These are phyloP conservation scores for Aphanocladium album DNA, from an alignment of 2,329 filamentous ascomycete species.

Conservation along the genomic window DNA sequence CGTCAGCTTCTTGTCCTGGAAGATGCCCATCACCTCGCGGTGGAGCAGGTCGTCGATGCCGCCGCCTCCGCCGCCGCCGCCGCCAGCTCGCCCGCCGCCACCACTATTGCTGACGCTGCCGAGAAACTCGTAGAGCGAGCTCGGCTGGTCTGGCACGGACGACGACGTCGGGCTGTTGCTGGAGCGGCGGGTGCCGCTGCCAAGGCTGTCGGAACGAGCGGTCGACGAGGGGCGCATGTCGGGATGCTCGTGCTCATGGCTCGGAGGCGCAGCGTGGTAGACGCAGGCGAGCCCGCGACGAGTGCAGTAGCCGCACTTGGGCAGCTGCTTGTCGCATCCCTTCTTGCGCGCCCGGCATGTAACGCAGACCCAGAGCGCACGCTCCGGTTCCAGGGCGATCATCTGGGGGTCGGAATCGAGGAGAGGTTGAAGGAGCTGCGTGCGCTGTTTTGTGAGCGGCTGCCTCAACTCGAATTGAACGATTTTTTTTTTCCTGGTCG, in stretches of 20 bases:
- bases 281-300: background rate
- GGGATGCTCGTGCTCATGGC: background rate
- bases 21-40: conserved; percentile 1
- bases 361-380: conserved; percentile 4
- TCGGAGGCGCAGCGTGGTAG: conserved; percentile 1
- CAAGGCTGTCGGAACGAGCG: background rate
- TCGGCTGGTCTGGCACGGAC: background rate
- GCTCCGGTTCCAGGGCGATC: background rate
- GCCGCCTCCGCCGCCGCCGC: background rate
- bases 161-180: background rate
- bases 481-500: background rate
- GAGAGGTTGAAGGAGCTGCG: background rate
- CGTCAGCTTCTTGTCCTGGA: background rate
- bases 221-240: background rate
- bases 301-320: conserved; percentile 7
- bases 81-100: background rate
- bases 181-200: background rate
- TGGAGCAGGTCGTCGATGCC: background rate
- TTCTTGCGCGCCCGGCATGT: conserved; percentile 5
- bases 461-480: background rate
- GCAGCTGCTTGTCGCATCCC: conserved; percentile 7
- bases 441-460: background rate
- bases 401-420: background rate
- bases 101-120: background rate
- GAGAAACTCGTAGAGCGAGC: conserved; percentile 2